phyloP scores from a whole-genome alignment of 73 alveolate genomes.

The Tetrahymena thermophila region DNA sequence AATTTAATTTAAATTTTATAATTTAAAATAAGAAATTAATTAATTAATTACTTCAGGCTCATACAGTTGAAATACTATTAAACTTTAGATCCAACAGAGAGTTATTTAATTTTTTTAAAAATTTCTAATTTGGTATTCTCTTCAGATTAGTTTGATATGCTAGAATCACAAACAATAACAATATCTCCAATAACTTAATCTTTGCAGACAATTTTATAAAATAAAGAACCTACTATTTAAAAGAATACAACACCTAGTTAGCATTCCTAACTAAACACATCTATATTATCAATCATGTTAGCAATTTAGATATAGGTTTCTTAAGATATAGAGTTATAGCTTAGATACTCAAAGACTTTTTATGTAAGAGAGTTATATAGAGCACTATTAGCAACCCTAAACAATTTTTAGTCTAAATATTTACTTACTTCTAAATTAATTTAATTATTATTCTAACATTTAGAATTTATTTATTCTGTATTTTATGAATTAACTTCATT shows the following conservation, averaged over 20 bases:
- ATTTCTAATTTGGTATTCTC: neutral
- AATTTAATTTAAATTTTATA: neutral
- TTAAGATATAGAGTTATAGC: neutral
- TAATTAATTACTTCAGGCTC: neutral
- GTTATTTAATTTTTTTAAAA: neutral
- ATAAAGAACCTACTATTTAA: neutral
- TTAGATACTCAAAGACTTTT: neutral
- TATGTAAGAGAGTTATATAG: neutral
- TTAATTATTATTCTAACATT: neutral
- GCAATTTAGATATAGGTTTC: neutral
- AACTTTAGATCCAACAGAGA: neutral
- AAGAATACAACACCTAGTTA: neutral
- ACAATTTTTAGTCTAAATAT: neutral
- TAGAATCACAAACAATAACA: neutral
- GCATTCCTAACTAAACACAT: neutral
- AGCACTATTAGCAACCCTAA: neutral
- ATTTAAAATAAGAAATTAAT: neutral
- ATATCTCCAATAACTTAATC: neutral
- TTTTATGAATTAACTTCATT: neutral
- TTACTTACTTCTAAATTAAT: too few species aligned
- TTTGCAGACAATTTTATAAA: neutral
- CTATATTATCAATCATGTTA: neutral
- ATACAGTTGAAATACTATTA: neutral
- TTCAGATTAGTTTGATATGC: neutral
- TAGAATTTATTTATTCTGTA: neutral